These are phyloP conservation scores for Globisporangium acanthophoron DNA, from an alignment of 352 stramenopile genomes.

Conservation along the genomic window DNA sequence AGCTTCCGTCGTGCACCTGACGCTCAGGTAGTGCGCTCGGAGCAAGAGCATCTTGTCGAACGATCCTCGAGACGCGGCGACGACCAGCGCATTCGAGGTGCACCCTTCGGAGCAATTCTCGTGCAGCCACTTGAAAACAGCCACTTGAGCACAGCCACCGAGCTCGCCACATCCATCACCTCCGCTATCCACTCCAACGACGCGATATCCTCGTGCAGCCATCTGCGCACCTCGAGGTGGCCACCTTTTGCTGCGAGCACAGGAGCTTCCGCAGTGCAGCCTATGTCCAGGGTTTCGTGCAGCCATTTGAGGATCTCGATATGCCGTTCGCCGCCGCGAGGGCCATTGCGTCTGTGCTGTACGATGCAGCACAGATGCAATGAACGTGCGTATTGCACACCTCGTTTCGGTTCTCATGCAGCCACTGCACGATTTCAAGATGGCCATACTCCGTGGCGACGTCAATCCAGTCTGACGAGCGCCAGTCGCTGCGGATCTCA, in stretches of 20 bases:
- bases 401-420: conserved; percentile 3
- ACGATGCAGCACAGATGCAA: too few species aligned
- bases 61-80: neutral
- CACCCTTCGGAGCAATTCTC: neutral
- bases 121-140: conserved; percentile 3
- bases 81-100: neutral
- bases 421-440: conserved; percentile 5
- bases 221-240: conserved; percentile 4
- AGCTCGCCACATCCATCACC: neutral
- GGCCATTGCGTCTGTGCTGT: conserved; percentile 6
- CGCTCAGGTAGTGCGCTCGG: neutral
- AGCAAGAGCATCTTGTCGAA: neutral
- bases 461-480: neutral
- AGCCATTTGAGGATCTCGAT: neutral
- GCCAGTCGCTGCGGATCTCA: neutral
- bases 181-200: neutral
- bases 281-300: neutral
- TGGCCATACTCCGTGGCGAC: conserved; percentile 3
- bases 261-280: neutral
- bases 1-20: neutral
- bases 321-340: neutral
- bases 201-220: conserved; percentile 1
- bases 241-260: neutral
- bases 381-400: neutral
- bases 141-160: neutral